Evolutionary conservation across 345 rosid species (phyloP).

Genomic region (Syzygium aqueum): DNA sequence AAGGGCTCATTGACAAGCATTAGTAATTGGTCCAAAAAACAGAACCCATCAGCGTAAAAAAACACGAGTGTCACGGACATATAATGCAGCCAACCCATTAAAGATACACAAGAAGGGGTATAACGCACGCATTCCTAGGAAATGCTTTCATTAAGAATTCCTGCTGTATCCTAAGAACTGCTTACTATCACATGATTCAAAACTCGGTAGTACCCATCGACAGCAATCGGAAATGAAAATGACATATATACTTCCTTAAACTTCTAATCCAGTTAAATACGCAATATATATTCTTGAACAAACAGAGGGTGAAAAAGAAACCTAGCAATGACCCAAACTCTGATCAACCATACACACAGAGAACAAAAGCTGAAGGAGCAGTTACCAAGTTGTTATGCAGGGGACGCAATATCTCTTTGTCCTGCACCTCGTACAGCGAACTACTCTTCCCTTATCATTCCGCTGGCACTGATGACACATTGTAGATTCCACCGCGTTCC

Average conservation of each 20-base stretch:
- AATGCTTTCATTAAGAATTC: background rate
- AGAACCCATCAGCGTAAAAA: background rate
- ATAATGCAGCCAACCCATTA: background rate
- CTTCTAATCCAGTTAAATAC: background rate
- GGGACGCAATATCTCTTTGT: slow-evolving; percentile 23
- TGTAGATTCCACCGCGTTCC: slow-evolving; percentile 5
- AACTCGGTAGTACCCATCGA: background rate
- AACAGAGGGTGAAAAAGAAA: background rate
- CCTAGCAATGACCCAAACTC: background rate
- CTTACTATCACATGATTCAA: background rate
- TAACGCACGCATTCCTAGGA: background rate
- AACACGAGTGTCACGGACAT: background rate
- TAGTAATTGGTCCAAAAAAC: background rate
- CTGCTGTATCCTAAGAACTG: background rate
- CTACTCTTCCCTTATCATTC: slow-evolving; percentile 28
- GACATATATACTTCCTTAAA: background rate
- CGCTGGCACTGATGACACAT: slow-evolving; percentile 44
- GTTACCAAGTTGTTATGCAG: slow-evolving; percentile 25
- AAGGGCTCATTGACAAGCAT: background rate
- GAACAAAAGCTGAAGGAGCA: background rate
- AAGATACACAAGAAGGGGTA: background rate
- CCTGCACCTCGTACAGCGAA: slow-evolving; percentile 20
- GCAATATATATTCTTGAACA: background rate
- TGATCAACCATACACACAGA: background rate
- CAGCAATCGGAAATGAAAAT: background rate